Evolutionary conservation across 2,329 filamentous ascomycete genomes (phyloP).

Genomic region (Stemphylium vesicarium): DNA sequence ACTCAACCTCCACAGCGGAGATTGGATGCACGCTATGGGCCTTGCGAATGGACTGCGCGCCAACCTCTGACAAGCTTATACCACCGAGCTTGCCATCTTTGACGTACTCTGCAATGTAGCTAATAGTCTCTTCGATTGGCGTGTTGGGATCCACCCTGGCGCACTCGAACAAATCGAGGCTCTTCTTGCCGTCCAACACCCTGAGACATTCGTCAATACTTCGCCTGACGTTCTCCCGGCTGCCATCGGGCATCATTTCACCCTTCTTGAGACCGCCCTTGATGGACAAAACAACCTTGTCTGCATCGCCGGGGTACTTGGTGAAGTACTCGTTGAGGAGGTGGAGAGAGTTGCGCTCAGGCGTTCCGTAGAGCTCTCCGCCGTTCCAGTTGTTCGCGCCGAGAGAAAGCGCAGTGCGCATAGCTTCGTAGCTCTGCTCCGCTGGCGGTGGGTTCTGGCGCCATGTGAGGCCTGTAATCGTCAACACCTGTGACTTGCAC

Average conservation of each 20-base stretch:
- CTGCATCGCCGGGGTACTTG: slow-evolving; percentile 58
- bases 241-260: slow-evolving; percentile 49
- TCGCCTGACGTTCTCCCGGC: slow-evolving; percentile 49
- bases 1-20: slow-evolving; percentile 65
- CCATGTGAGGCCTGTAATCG: slow-evolving; percentile 54
- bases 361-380: slow-evolving; percentile 57
- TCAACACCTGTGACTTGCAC: slow-evolving; percentile 14
- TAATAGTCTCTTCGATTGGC: slow-evolving; percentile 55
- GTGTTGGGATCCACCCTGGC: slow-evolving; percentile 53
- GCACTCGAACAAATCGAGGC: slow-evolving; percentile 57
- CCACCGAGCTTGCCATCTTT: slow-evolving; percentile 54
- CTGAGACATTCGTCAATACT: slow-evolving; percentile 56
- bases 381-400: slow-evolving; percentile 60
- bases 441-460: slow-evolving; percentile 45
- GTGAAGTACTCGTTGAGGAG: slow-evolving; percentile 59
- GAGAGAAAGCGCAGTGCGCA: slow-evolving; percentile 51
- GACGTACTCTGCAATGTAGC: slow-evolving; percentile 49
- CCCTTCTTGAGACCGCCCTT: slow-evolving; percentile 54
- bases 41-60: slow-evolving; percentile 54
- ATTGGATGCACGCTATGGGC: slow-evolving; percentile 62
- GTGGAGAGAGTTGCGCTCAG: slow-evolving; percentile 55
- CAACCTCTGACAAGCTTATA: slow-evolving; percentile 55
- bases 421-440: slow-evolving; percentile 52
- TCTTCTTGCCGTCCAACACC: slow-evolving; percentile 56
- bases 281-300: slow-evolving; percentile 59